Evolutionary conservation across 1,284 basidiomycete species (phyloP), one percentile per base, ranked within the genome.

Genomic region (Paramarasmius palmivorus): DNA sequence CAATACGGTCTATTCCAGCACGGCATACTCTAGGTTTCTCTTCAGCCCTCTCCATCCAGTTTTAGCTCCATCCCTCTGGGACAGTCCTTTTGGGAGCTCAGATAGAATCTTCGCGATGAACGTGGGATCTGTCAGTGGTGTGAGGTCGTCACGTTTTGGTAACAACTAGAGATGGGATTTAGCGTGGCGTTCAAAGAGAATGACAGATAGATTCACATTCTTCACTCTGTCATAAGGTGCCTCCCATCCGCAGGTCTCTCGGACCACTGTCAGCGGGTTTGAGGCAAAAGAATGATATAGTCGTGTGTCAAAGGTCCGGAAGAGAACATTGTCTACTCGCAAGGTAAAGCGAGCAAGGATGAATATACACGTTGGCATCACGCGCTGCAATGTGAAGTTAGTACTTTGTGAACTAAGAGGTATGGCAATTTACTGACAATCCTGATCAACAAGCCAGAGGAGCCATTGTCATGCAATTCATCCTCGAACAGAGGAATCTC

Each of bases 311-410:
- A 85, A 88, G 36, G 88, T 83, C 38, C 97, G 82, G 73, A 99
- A 99, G 38, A 98, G 81, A 39, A 99, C 97, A 53, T 91, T 84
- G 69, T 99, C 97, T 45, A 99, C 95, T 19, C 97, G 84, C 4
- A 99, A 77, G n/a, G 92, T 94, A 69, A 98, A 93, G 6, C 97
- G 83, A 1, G 88, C 82, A 8, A 99, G 83, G 57, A 98, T 84
- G 70, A 98, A 96, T 61, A 98, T 81, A 48, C 90, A 96, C n/a
- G 88, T 89, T 0, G 96, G 95, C 95, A 99, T 99, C 44, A 99
- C 95, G 53, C 97, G 88, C 94, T 97, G 63, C 19, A 29, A 12
- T 22, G 14, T 20, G 38, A 22, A n/a, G 50, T 44, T 15, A 34
- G 47, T 48, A 45, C 19, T 17, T 47, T 23, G 23, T 20, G 45